These are phyloP conservation scores for Alternaria sp. DNA, from an alignment of 2,329 filamentous ascomycete genomes.

Conservation along the genomic window DNA sequence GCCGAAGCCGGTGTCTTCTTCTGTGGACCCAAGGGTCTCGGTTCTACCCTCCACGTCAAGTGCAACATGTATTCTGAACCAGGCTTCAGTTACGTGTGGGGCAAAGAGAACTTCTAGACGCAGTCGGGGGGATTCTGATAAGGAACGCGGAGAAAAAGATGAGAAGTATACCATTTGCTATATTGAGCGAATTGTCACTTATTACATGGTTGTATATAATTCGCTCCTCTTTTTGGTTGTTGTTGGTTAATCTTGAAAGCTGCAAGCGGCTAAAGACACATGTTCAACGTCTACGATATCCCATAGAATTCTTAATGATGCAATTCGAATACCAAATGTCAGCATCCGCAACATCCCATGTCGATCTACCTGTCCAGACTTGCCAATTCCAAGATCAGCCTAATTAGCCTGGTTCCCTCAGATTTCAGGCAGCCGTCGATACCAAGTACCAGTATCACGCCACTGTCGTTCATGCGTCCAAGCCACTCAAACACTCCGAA, in stretches of 20 bases:
- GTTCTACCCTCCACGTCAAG: slow-evolving; percentile 78
- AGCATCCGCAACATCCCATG: neutral
- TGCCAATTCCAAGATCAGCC: neutral
- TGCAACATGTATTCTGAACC: slow-evolving; percentile 89
- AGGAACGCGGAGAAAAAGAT: neutral
- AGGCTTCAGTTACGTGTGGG: slow-evolving; percentile 72
- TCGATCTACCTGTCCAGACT: neutral
- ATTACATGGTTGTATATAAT: slow-evolving; percentile 26
- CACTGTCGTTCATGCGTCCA: slow-evolving; percentile 13
- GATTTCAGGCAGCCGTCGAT: neutral
- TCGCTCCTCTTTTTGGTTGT: slow-evolving; percentile 7
- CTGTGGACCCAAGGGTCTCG: slow-evolving; percentile 81
- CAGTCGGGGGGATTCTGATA: neutral
- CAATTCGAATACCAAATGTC: neutral
- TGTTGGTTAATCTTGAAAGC: slow-evolving; percentile 2
- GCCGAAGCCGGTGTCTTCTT: slow-evolving; percentile 65
- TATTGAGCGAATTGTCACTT: slow-evolving; percentile 17
- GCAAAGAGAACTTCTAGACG: slow-evolving; percentile 71
- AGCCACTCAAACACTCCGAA: slow-evolving; percentile 15
- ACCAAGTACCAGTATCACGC: slow-evolving; percentile 1
- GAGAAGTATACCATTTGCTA: slow-evolving; percentile 17
- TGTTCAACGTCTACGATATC: slow-evolving; percentile 7
- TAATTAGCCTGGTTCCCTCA: neutral
- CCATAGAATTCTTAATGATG: slow-evolving; percentile 3
- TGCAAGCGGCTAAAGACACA: slow-evolving; percentile 10